phyloP scores from a whole-genome alignment of 352 stramenopile genomes.

The Phytophthora capsici region DNA sequence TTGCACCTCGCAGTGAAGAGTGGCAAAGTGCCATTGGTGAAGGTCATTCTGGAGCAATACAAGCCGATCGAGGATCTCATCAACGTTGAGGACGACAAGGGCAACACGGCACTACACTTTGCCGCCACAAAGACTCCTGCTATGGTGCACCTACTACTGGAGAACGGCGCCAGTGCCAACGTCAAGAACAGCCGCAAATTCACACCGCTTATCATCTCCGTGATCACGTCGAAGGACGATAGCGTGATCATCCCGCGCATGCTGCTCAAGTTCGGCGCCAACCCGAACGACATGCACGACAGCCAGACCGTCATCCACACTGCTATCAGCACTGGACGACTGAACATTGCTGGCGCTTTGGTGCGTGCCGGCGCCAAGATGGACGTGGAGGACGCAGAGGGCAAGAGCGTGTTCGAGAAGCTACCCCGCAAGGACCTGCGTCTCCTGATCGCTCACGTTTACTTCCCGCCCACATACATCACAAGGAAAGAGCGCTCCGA shows the following conservation, averaged over 20 bases:
- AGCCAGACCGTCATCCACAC: constrained; percentile 89
- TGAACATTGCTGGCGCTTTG: constrained; percentile 83
- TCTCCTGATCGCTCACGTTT: constrained; percentile 82
- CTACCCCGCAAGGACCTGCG: constrained; percentile 73
- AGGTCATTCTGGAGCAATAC: constrained; percentile 85
- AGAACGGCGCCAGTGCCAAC: constrained; percentile 80
- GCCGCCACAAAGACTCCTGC: constrained; percentile 84
- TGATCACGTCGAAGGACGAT: constrained; percentile 87
- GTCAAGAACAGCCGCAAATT: constrained; percentile 89
- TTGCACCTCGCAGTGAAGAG: constrained; percentile 86
- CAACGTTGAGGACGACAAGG: constrained; percentile 88
- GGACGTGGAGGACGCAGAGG: constrained; percentile 86
- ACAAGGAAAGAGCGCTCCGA: constrained; percentile 83
- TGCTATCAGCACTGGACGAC: constrained; percentile 59
- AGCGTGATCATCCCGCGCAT: constrained; percentile 87
- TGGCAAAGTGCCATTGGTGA: constrained; percentile 81
- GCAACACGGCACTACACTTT: constrained; percentile 88
- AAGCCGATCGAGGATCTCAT: constrained; percentile 81
- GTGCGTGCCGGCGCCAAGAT: constrained; percentile 87
- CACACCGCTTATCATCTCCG: constrained; percentile 86
- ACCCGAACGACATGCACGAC: constrained; percentile 91
- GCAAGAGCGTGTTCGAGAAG: constrained; percentile 88
- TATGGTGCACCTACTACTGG: constrained; percentile 85
- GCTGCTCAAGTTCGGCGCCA: constrained; percentile 88
- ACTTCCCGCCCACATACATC: constrained; percentile 89